Conservation (phyloP, 495 filamentous ascomycete species). For the Lasiosphaeria hispida region DNA sequence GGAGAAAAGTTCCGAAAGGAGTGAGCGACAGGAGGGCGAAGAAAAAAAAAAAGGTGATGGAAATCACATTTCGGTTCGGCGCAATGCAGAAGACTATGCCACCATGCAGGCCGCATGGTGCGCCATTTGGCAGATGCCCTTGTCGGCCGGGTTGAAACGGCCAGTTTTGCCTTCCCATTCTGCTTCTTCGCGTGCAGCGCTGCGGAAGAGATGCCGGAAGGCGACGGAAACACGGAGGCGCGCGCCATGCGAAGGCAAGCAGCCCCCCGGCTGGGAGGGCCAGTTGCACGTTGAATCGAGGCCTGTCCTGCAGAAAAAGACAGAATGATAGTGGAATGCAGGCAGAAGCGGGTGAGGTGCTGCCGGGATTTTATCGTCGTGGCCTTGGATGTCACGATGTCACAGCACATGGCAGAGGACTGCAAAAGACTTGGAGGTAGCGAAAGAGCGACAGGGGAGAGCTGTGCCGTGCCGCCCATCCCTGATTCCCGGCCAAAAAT, state of each 20-base stretch:
- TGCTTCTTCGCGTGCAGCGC: neutral
- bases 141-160: conserved; percentile 11
- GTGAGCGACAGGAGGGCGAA: neutral
- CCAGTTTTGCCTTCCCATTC: conserved; percentile 1
- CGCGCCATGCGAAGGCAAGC: neutral
- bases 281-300: neutral
- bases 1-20: conserved; percentile 28
- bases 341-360: neutral
- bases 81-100: conserved; percentile 15
- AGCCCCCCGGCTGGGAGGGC: neutral
- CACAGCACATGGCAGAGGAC: neutral
- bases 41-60: conserved; percentile 15
- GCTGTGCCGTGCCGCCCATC: conserved; percentile 20
- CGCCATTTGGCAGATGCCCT: conserved; percentile 25
- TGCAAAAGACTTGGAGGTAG: too few relatives aligned
- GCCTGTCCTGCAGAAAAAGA: conserved; percentile 6
- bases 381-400: conserved; percentile 1
- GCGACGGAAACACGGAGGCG: neutral
- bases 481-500: conserved; percentile 26
- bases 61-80: conserved; percentile 17
- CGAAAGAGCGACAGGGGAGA: conserved; percentile 9
- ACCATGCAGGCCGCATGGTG: conserved; percentile 16
- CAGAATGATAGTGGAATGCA: neutral
- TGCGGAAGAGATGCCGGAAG: neutral
- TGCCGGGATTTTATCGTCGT: conserved; percentile 33